Evolutionary conservation across 495 filamentous ascomycete genomes (phyloP).

Genomic region (Cryomyces minteri): DNA sequence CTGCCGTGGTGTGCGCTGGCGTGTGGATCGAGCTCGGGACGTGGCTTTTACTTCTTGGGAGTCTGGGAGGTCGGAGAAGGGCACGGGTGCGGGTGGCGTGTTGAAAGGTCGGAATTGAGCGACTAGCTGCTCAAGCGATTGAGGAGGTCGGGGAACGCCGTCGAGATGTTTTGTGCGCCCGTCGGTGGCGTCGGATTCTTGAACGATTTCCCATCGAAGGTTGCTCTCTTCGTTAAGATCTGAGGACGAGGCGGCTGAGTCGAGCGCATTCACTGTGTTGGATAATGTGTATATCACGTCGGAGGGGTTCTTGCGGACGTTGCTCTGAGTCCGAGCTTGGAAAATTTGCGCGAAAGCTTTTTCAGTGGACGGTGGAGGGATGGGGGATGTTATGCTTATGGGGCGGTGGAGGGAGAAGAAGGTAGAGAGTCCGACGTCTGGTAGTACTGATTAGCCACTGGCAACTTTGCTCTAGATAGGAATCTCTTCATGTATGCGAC

Average conservation of each 20-base stretch:
- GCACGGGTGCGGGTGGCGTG: constrained; percentile 55
- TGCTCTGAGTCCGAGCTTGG: constrained; percentile 31
- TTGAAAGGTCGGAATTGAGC: constrained; percentile 55
- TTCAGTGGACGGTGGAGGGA: constrained; percentile 51
- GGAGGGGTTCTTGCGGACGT: constrained; percentile 20
- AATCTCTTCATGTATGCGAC: neutral
- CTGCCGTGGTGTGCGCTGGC: constrained; percentile 15
- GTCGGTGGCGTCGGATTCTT: constrained; percentile 24
- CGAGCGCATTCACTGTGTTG: constrained; percentile 50
- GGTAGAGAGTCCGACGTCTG: constrained; percentile 71
- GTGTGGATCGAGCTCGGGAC: neutral
- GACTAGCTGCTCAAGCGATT: constrained; percentile 31
- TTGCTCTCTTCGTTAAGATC: constrained; percentile 23
- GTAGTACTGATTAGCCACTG: constrained; percentile 4
- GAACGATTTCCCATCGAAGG: constrained; percentile 27
- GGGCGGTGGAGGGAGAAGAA: constrained; percentile 96
- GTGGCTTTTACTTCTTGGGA: constrained; percentile 18
- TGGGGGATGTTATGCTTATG: constrained; percentile 65
- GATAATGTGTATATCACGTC: constrained; percentile 70
- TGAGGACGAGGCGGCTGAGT: constrained; percentile 25
- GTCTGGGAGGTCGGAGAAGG: constrained; percentile 24
- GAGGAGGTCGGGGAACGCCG: constrained; percentile 13
- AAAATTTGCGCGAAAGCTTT: constrained; percentile 73
- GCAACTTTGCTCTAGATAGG: constrained; percentile 1
- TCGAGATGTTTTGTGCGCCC: constrained; percentile 11